Evolutionary conservation across 441 rosid genomes (phyloP).

Genomic region (Pelargonium citronellum): DNA sequence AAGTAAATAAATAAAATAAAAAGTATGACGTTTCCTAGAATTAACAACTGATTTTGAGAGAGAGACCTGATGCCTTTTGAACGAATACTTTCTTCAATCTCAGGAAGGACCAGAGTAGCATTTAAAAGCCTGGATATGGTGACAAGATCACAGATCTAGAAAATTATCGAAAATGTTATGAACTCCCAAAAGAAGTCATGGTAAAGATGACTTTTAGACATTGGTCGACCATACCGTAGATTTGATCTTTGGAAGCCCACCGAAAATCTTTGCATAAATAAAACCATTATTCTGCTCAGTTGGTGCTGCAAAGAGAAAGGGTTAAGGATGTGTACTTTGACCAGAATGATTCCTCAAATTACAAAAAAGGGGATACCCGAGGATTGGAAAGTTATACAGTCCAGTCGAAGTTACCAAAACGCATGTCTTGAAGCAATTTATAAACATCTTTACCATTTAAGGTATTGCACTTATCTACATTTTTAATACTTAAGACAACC

Average conservation of each 20-base stretch:
- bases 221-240: constrained; percentile 61
- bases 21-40: constrained; percentile 10
- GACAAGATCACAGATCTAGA: constrained; percentile 99
- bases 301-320: constrained; percentile 47
- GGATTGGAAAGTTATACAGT: constrained; percentile 1
- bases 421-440: background rate
- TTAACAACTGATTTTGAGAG: constrained; percentile 18
- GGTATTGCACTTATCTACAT: background rate
- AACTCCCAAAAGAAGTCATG: constrained; percentile 30
- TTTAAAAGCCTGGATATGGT: constrained; percentile 99
- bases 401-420: background rate
- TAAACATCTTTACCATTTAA: background rate
- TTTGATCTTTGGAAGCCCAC: constrained; percentile 88
- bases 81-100: constrained; percentile 84
- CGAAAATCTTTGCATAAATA: constrained; percentile 87
- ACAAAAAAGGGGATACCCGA: constrained; percentile 9
- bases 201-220: constrained; percentile 15
- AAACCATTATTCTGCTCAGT: constrained; percentile 52
- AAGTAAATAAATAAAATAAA: constrained; percentile 7
- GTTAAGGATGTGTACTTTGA: constrained; percentile 14
- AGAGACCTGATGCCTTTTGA: constrained; percentile 86
- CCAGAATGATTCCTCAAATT: constrained; percentile 11
- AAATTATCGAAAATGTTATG: constrained; percentile 62
- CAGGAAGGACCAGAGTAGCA: constrained; percentile 99
- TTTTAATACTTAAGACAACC: background rate